These are phyloP conservation scores for Globisporangium paroecandrum DNA, from an alignment of 352 stramenopile genomes.

Conservation along the genomic window DNA sequence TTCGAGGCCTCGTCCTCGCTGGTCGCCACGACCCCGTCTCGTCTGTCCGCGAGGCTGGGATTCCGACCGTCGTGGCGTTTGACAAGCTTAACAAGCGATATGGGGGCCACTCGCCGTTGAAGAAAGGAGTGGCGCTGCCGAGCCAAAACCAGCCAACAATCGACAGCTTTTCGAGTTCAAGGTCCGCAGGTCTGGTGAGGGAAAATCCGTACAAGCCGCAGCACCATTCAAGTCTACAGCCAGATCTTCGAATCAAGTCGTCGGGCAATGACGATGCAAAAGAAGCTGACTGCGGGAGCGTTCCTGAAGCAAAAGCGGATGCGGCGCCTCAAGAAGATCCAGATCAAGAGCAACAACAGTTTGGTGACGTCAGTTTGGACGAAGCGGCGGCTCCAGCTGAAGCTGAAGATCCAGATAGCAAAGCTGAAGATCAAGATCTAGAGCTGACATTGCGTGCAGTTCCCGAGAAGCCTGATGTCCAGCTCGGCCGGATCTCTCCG, in stretches of 20 bases:
- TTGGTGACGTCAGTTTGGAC: slow-evolving; percentile 31
- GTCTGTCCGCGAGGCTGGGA: slow-evolving; percentile 47
- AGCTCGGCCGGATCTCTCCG: background rate
- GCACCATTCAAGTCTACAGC: no score
- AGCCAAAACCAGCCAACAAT: background rate
- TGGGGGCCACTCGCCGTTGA: slow-evolving; percentile 7
- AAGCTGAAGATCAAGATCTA: background rate
- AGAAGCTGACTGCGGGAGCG: background rate
- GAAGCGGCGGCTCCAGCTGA: slow-evolving; percentile 22
- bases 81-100: slow-evolving; percentile 19
- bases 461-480: background rate
- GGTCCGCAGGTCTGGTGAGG: no score
- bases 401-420: slow-evolving; percentile 6
- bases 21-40: slow-evolving; percentile 52
- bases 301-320: background rate
- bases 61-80: slow-evolving; percentile 35
- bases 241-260: no score
- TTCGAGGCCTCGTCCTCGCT: slow-evolving; percentile 38
- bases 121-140: background rate
- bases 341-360: slow-evolving; percentile 7
- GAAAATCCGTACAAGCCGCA: no score
- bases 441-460: background rate
- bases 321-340: background rate
- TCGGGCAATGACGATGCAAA: no score
- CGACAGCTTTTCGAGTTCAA: background rate